Evolutionary conservation across 371 early-diverging fungal genomes (phyloP).

Genomic region (Apophysomyces variabilis): DNA sequence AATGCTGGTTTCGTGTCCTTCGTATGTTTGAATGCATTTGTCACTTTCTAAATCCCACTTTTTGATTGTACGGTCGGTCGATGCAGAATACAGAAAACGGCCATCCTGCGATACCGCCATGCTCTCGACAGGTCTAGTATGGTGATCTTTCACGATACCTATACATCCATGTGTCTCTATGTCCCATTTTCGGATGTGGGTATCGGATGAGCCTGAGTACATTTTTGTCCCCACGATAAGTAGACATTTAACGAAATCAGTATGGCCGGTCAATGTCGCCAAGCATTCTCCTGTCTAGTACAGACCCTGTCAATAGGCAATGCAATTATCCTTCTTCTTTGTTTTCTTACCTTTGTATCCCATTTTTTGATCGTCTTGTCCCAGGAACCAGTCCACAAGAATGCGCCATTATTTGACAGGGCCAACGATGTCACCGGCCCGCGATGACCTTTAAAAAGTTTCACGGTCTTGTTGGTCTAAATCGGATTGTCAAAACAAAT

Average conservation of each 20-base stretch:
- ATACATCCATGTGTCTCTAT: slow-evolving; percentile 49
- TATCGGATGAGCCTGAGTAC: slow-evolving; percentile 78
- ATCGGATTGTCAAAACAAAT: background rate
- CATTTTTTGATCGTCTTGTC: slow-evolving; percentile 79
- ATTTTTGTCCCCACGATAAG: slow-evolving; percentile 48
- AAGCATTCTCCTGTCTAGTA: slow-evolving; percentile 59
- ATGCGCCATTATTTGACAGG: slow-evolving; percentile 43
- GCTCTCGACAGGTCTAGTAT: slow-evolving; percentile 63
- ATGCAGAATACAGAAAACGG: slow-evolving; percentile 62
- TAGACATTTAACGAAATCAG: slow-evolving; percentile 79
- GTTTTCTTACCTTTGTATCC: slow-evolving; percentile 55
- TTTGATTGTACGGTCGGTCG: slow-evolving; percentile 69
- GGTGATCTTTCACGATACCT: slow-evolving; percentile 60
- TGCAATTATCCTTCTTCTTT: background rate
- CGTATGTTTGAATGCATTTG: slow-evolving; percentile 40
- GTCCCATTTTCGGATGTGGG: slow-evolving; percentile 71
- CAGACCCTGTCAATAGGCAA: background rate
- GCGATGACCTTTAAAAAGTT: slow-evolving; percentile 73
- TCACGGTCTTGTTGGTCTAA: slow-evolving; percentile 67
- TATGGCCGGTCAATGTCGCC: slow-evolving; percentile 61
- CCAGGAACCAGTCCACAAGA: slow-evolving; percentile 83
- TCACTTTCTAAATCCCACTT: slow-evolving; percentile 69
- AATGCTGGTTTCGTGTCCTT: slow-evolving; percentile 78
- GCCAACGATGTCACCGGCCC: slow-evolving; percentile 83
- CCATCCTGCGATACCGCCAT: slow-evolving; percentile 55